Base-by-base conservation (phyloP, 1,284 basidiomycete species). In the Malassezia sympodialis region DNA sequence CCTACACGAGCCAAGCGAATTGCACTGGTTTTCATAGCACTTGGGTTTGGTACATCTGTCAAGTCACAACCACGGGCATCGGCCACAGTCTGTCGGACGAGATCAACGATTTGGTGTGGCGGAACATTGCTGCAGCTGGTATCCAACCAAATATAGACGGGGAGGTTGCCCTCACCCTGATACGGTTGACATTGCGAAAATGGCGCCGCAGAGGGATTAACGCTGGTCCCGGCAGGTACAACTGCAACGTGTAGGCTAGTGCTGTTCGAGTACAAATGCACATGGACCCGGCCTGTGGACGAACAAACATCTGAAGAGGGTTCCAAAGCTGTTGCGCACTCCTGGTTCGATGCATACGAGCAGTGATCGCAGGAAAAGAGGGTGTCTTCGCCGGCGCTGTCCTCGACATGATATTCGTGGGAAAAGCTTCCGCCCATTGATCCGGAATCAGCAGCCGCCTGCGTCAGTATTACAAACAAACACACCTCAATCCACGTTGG, bases 351-450 rank as follows among this genome's bases (percentile, higher is more conserved):
- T 0, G 66, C 52, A 40, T 74, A 75, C 2, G 24, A n/a, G 56
- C 76, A 76, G 28, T 31, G 26, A 7, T n/a, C 27, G 59, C 76
- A 76, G 7, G 61, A 59, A 11, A 76, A 51, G 12, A 76, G 37
- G 8, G 61, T 69, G 52, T 76, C 76, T 57, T 76, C 76, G 14
- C 76, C 76, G n/a, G 68, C 69, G 21, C 60, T 35, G 47, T 67
- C 66, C 23, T 62, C 48, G 0, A 73, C 52, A 31, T 76, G 76
- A 55, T 72, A 76, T 49, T 76, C 75, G 48, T 76, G 76, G 27
- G 67, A 71, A n/a, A 53, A 61, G 6, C 56, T 61, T 4, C 76
- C 76, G 1, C 76, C 76, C 49, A 76, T 76, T 5, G 74, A 67
- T 15, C 75, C 76, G 1, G 70, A 69, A 54, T 76, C 76, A n/a